phyloP scores from a whole-genome alignment of 495 filamentous ascomycete genomes.

The Amphirosellinia nigrospora region DNA sequence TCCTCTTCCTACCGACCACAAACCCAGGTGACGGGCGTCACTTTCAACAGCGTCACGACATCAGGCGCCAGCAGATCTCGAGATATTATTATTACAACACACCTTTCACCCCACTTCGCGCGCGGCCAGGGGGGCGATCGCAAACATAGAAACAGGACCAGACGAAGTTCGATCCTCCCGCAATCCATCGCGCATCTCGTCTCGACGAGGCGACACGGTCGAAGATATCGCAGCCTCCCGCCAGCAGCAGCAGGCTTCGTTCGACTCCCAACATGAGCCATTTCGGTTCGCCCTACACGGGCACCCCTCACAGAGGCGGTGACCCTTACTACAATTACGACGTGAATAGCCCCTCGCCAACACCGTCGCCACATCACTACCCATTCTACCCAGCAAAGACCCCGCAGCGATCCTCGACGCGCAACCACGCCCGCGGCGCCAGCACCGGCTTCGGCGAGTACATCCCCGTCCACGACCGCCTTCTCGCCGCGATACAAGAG shows the following conservation, averaged over 20 bases:
- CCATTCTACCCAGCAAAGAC: conserved; percentile 52
- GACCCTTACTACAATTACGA: conserved; percentile 40
- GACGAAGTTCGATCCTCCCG: conserved; percentile 21
- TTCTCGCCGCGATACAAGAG: conserved; percentile 58
- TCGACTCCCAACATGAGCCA: conserved; percentile 47
- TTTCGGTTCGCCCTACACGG: conserved; percentile 53
- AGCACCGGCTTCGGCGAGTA: conserved; percentile 48
- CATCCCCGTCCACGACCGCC: conserved; percentile 42
- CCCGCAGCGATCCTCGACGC: conserved; percentile 54
- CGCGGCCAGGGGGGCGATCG: conserved; percentile 33
- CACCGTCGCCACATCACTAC: conserved; percentile 55
- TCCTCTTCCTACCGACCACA: conserved; percentile 61
- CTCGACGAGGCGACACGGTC: conserved; percentile 24
- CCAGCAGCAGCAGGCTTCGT: conserved; percentile 20
- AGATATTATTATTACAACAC: conserved; percentile 27
- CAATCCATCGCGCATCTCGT: conserved; percentile 19
- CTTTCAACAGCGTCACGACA: conserved; percentile 55
- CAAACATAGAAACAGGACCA: conserved; percentile 27
- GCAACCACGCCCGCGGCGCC: conserved; percentile 51
- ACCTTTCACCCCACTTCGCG: conserved; percentile 20
- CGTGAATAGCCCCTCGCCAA: conserved; percentile 56
- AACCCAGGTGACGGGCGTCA: conserved; percentile 61
- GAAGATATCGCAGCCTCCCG: conserved; percentile 35
- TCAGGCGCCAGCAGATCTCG: conserved; percentile 43
- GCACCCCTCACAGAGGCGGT: conserved; percentile 46